Evolutionary conservation across 441 rosid species (phyloP).

Genomic region (Pelargonium australe): DNA sequence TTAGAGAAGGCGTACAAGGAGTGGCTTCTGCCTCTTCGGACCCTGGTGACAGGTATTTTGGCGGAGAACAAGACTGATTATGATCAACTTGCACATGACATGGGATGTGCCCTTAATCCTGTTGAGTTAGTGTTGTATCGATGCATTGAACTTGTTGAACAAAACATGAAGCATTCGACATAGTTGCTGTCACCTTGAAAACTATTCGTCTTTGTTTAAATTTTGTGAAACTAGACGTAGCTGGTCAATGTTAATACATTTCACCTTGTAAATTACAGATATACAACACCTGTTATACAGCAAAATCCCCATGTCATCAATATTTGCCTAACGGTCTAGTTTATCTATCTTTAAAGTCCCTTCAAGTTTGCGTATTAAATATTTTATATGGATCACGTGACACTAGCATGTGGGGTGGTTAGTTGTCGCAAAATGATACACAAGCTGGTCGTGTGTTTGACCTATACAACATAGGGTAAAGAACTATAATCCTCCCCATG

Average conservation of each 20-base stretch:
- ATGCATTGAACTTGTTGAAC: conserved; percentile 90
- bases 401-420: too few species aligned
- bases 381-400: too few species aligned
- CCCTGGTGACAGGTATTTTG: conserved; percentile 41
- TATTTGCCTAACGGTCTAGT: too few species aligned
- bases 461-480: too few species aligned
- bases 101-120: conserved; percentile 49
- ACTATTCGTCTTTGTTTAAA: not conserved
- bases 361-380: too few species aligned
- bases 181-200: conserved; percentile 1
- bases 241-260: not conserved
- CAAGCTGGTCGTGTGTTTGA: too few species aligned
- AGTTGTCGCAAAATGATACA: too few species aligned
- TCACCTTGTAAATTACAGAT: not conserved
- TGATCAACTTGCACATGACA: conserved; percentile 30
- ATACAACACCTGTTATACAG: too few species aligned
- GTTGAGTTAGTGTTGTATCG: conserved; percentile 63
- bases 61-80: conserved; percentile 40
- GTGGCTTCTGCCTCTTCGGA: conserved; percentile 81
- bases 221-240: not conserved
- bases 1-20: conserved; percentile 55
- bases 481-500: too few species aligned
- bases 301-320: too few species aligned
- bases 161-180: conserved; percentile 31
- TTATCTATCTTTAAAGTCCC: too few species aligned